These are phyloP conservation scores for Kentomonas sorsogonicus DNA, from an alignment of 208 protist genomes.

Conservation along the genomic window DNA sequence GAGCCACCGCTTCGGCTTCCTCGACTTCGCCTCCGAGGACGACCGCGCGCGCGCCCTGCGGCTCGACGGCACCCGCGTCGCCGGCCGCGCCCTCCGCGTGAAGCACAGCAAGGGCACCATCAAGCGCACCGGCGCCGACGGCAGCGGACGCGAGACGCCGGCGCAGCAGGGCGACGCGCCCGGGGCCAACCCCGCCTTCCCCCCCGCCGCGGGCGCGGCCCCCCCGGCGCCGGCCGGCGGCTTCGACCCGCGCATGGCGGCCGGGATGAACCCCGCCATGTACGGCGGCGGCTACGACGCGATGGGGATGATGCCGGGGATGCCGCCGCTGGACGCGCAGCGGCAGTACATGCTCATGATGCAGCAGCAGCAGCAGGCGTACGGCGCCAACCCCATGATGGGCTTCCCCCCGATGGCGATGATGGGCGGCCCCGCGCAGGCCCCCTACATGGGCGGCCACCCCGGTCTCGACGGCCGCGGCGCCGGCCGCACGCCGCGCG, in stretches of 20 bases:
- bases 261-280: conserved; percentile 4
- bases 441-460: conserved; percentile 5
- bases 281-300: background rate
- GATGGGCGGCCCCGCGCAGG: background rate
- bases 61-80: conserved; percentile 80
- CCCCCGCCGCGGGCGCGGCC: too few relatives aligned
- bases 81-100: conserved; percentile 77
- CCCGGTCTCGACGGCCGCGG: background rate
- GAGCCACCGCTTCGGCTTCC: conserved; percentile 84
- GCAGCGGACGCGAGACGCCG: too few relatives aligned
- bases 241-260: too few relatives aligned
- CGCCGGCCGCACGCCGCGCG: conserved; percentile 12
- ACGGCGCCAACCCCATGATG: conserved; percentile 8
- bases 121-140: conserved; percentile 35
- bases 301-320: too few relatives aligned
- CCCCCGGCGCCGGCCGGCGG: too few relatives aligned
- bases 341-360: conserved; percentile 46
- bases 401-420: conserved; percentile 8
- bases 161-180: too few relatives aligned
- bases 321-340: too few relatives aligned
- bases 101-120: conserved; percentile 83
- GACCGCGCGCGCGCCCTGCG: conserved; percentile 73
- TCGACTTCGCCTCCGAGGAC: conserved; percentile 80
- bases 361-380: conserved; percentile 24
- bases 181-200: background rate